A percentile compares a stretch with the other conserved stretches of the same genome.
These are phyloP conservation scores for Viridothelium virens DNA, from an alignment of 495 filamentous ascomycete genomes.

Conservation along the genomic window DNA sequence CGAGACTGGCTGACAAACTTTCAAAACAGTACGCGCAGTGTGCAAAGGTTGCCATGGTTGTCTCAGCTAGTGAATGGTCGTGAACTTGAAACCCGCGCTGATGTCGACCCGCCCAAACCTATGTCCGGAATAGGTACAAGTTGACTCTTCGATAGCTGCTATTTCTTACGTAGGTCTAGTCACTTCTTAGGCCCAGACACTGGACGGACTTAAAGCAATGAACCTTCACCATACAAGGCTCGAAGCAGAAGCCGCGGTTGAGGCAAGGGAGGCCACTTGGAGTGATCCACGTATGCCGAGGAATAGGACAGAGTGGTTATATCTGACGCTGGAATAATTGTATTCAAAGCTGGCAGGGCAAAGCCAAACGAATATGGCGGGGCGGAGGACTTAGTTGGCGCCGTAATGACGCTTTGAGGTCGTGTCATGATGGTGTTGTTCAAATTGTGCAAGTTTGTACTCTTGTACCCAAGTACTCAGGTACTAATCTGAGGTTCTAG, in stretches of 20 bases:
- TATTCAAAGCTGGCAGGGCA: not conserved
- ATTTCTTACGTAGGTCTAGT: too few relatives aligned
- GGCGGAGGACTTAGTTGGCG: not conserved
- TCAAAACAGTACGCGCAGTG: conserved; percentile 95
- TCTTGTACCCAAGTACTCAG: not conserved
- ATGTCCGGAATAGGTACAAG: too few relatives aligned
- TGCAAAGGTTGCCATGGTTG: conserved; percentile 64
- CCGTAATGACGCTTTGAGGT: conserved; percentile 4
- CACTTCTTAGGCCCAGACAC: too few relatives aligned
- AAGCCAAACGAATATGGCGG: too few relatives aligned
- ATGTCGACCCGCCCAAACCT: not conserved
- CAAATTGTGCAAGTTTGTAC: conserved; percentile 4
- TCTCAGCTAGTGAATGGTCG: not conserved
- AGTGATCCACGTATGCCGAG: not conserved
- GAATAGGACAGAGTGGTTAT: not conserved
- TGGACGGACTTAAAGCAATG: too few relatives aligned
- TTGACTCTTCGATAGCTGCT: too few relatives aligned
- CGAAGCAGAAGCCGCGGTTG: not conserved
- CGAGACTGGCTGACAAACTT: conserved; percentile 57
- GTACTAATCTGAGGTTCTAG: too few relatives aligned
- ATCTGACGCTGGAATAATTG: too few relatives aligned
- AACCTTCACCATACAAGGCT: not conserved
- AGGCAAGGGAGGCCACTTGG: not conserved
- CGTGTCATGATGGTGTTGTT: conserved; percentile 2
- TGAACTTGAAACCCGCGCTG: not conserved